A percentile compares a stretch with the other conserved stretches of the same genome.
Evolutionary conservation across 2,329 filamentous ascomycete species (phyloP).

Genomic region (Raffaelea ambrosiae): DNA sequence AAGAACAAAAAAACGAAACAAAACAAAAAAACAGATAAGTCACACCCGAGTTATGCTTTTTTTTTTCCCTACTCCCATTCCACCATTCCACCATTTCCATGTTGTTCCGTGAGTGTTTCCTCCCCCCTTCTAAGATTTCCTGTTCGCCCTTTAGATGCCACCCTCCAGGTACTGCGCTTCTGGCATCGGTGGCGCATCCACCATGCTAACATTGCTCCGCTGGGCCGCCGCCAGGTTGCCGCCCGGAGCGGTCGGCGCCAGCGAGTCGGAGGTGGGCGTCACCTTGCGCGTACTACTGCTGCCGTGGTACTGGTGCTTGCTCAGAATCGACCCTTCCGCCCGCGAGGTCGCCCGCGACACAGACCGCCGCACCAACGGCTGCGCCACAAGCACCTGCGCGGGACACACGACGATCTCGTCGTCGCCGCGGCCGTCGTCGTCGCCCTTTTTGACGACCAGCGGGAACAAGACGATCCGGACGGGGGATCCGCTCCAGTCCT

Average conservation of each 20-base stretch:
- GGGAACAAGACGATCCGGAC: slow-evolving; percentile 94
- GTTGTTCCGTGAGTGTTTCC: too few relatives aligned
- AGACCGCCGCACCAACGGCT: slow-evolving; percentile 25
- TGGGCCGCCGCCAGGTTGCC: slow-evolving; percentile 28
- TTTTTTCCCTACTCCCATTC: background rate
- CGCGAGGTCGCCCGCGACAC: slow-evolving; percentile 16
- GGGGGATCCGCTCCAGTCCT: slow-evolving; percentile 29
- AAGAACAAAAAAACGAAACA: background rate
- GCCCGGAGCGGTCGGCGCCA: slow-evolving; percentile 33
- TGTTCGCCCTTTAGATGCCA: slow-evolving; percentile 16
- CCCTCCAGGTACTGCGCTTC: slow-evolving; percentile 24
- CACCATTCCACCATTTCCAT: too few relatives aligned
- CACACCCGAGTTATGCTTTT: too few relatives aligned
- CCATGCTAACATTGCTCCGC: slow-evolving; percentile 28
- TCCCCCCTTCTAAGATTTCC: too few relatives aligned
- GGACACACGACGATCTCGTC: slow-evolving; percentile 94
- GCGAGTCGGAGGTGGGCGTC: slow-evolving; percentile 42
- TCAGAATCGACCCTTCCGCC: too few relatives aligned
- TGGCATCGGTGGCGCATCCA: slow-evolving; percentile 11
- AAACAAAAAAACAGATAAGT: too few relatives aligned
- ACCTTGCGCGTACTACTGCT: slow-evolving; percentile 20
- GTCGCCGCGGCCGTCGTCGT: slow-evolving; percentile 77
- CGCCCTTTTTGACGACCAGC: slow-evolving; percentile 90
- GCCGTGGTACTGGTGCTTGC: background rate
- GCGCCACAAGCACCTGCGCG: slow-evolving; percentile 80